Evolutionary conservation across 805 yeast species (phyloP), one percentile per base, ranked within the genome.

Genomic region (Ogataea ramenticola): DNA sequence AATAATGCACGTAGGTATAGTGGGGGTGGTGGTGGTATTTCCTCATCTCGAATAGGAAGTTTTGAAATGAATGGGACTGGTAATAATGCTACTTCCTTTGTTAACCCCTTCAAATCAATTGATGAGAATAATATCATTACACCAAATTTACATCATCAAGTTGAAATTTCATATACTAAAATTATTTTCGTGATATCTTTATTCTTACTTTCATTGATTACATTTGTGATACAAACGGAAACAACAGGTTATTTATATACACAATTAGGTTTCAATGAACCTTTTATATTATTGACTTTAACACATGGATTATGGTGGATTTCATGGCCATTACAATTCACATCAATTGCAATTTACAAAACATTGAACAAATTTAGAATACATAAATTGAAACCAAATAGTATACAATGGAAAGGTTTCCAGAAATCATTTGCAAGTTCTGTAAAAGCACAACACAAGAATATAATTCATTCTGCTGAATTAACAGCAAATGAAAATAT

Each of bases 191-290:
- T 80, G 5, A 62, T 66, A 3, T 49, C 64, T 1, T 67, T 83
- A 2, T 71, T 80, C 36, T 14, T 69, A 1, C 46, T 76, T 1
- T 74, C 83, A 0, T 50, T 80, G 46, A 54, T 75, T 8, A 55
- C 89, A 3, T 88, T 88, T 62, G 89, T 88, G 4, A 55, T 72
- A 15, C 96, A 87, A 57, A 87, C 96, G 0, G 96, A 87, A 58
- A 67, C 81, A 47, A 86, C 95, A 2, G 74, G 87, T 7, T 80
- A 80, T 44, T 71, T 87, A 6, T 82, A 86, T 56, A 66, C 70
- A 27, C 57, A 67, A 8, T 58, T 71, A 22, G 74, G 71, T 3
- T 87, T 78, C 60, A 58, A 73, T 42, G 89, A 86, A 55, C 96
- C 96, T 0, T 68, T 86, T 20, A 60, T 86, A 21, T 64, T 82